Evolutionary conservation across 1,284 basidiomycete genomes (phyloP), one percentile per base, ranked within the genome.

Genomic region (Gymnopus androsaceus): DNA sequence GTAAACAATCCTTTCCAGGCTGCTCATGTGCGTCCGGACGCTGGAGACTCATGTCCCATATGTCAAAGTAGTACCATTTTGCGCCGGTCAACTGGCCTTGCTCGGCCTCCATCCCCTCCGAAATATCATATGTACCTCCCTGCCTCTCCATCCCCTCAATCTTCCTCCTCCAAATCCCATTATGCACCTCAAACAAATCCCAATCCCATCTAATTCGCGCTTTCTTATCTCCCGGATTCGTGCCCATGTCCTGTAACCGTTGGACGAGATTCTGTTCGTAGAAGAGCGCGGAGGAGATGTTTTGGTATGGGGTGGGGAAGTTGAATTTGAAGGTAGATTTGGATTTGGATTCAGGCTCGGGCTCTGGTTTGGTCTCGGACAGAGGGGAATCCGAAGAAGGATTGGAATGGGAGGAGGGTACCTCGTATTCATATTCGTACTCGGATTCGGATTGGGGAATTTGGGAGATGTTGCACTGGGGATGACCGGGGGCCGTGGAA

Each of bases 1-100:
- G 54, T 38, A 56, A 44, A 28, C 54, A 56, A 45, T 56, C 54
- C 34, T 56, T 40, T 17, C 47, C 54, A 33, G 54, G 54, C 12
- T 56, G 31, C 17, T 34, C n/a, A 21, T 56, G 54, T 38, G 54
- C 54, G 14, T 56, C 54, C 23, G 54, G 54, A 31, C 54, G 37
- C 30, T 56, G 54, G n/a, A 56, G 36, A 38, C 48, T 33, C 38
- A 56, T 17, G 23, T 50, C 47, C 47, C 49, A 56, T 21, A 56
- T 31, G 31, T 56, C 54, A 6, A 56, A 45, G 31, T 50, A 56
- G 33, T 51, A 30, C 54, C 54, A 56, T 17, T 48, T 41, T 21
- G 46, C 46, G 21, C 23, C 27, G n/a, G n/a, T n/a, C n/a, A n/a
- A n/a, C n/a, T n/a, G n/a, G n/a, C n/a, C n/a, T n/a, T n/a, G n/a